A percentile compares a stretch with the other conserved stretches of the same genome.
phyloP scores from a whole-genome alignment of 164 flowering plant species.

The Liquidambar formosana region DNA sequence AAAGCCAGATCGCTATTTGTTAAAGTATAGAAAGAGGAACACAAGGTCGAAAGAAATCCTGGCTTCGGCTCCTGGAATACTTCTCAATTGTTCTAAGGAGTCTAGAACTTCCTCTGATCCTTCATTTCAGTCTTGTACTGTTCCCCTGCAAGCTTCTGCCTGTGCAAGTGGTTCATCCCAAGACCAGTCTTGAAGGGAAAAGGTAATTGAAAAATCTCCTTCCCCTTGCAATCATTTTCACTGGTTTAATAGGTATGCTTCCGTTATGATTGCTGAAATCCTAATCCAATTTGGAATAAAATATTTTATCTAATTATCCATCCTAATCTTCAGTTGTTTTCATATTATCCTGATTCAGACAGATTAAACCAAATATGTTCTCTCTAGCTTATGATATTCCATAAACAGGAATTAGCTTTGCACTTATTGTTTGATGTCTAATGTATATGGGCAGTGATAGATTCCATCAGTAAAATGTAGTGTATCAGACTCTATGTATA shows the following conservation, averaged over 20 bases:
- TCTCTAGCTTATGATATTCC: too few species aligned
- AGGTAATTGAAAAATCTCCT: slow-evolving; percentile 10
- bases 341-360: too few species aligned
- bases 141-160: slow-evolving; percentile 21
- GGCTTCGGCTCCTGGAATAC: slow-evolving; percentile 18
- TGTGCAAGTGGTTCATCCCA: slow-evolving; percentile 16
- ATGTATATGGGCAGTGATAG: too few species aligned
- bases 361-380: too few species aligned
- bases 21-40: slow-evolving; percentile 37
- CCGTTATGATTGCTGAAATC: background rate
- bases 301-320: too few species aligned
- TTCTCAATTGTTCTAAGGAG: slow-evolving; percentile 21
- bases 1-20: slow-evolving; percentile 26
- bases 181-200: slow-evolving; percentile 10
- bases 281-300: too few species aligned
- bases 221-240: background rate
- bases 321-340: too few species aligned
- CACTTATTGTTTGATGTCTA: too few species aligned
- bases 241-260: background rate
- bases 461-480: too few species aligned
- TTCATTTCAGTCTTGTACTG: slow-evolving; percentile 26
- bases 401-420: too few species aligned
- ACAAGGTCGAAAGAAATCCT: slow-evolving; percentile 12
- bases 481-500: too few species aligned
- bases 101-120: slow-evolving; percentile 25